phyloP scores from a whole-genome alignment of 2,329 filamentous ascomycete species.

The Corniculantispora saksenae region DNA sequence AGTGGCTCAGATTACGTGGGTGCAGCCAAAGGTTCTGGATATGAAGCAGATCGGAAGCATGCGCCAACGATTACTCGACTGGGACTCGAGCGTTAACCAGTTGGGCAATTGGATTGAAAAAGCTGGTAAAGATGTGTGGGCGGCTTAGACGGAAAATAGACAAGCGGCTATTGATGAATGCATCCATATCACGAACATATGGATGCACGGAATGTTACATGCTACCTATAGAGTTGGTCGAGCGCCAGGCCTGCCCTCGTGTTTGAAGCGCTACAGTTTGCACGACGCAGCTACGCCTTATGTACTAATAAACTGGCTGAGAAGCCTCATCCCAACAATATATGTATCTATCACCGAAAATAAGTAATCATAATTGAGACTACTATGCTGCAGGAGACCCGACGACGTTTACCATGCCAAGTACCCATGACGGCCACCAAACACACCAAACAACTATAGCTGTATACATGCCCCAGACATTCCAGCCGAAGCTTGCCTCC shows the following conservation, averaged over 20 bases:
- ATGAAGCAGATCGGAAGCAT: slow-evolving; percentile 94
- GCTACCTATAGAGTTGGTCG: neutral
- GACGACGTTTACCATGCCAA: slow-evolving; percentile 58
- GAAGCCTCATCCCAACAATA: neutral
- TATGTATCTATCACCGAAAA: neutral
- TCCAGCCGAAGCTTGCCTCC: slow-evolving; percentile 82
- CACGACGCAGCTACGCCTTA: neutral
- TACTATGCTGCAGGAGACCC: slow-evolving; percentile 30
- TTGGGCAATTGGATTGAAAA: slow-evolving; percentile 96
- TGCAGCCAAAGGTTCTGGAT: slow-evolving; percentile 96
- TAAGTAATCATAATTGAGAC: neutral
- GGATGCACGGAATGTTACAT: neutral
- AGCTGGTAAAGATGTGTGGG: slow-evolving; percentile 94
- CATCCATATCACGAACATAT: neutral
- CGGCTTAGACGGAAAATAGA: slow-evolving; percentile 54
- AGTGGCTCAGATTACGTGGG: slow-evolving; percentile 95
- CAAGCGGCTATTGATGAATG: neutral
- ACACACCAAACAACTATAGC: slow-evolving; percentile 89
- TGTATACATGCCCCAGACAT: slow-evolving; percentile 86
- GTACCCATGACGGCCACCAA: slow-evolving; percentile 92
- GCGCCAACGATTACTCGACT: slow-evolving; percentile 83
- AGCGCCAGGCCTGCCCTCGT: neutral
- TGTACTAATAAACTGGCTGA: slow-evolving; percentile 2
- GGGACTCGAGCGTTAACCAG: slow-evolving; percentile 94
- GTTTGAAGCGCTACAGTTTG: neutral